Conservation (phyloP, 2,329 filamentous ascomycete species). For the Aspergillus sp. region DNA sequence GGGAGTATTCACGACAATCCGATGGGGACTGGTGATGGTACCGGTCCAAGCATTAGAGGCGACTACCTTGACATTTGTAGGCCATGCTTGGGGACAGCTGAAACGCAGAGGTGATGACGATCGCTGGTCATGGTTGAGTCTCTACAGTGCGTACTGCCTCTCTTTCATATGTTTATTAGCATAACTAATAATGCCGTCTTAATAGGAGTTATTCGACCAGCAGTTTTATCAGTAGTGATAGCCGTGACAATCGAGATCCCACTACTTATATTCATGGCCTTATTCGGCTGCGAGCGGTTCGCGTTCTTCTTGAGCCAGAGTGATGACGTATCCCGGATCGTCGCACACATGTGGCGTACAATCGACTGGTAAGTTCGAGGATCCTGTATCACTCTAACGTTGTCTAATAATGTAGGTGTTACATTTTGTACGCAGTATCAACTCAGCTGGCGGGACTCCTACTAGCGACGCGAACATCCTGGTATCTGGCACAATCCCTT, state of each 20-base stretch:
- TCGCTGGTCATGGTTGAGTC: constrained; percentile 17
- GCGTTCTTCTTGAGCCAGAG: constrained; percentile 62
- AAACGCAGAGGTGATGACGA: neutral
- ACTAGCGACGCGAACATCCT: constrained; percentile 62
- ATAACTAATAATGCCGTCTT: neutral
- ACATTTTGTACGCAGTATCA: constrained; percentile 66
- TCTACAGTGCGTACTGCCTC: neutral
- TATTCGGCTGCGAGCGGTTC: constrained; percentile 60
- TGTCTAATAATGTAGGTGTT: constrained; percentile 51
- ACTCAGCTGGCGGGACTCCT: constrained; percentile 65
- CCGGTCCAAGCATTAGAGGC: constrained; percentile 67
- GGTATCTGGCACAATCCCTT: constrained; percentile 69
- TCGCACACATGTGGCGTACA: constrained; percentile 63
- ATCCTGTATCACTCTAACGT: neutral
- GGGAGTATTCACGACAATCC: constrained; percentile 72
- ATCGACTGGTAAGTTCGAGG: constrained; percentile 15
- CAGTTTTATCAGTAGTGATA: constrained; percentile 53
- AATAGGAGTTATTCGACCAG: constrained; percentile 51
- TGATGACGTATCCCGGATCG: constrained; percentile 58
- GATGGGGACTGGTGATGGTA: constrained; percentile 74
- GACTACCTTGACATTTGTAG: constrained; percentile 64
- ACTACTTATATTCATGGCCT: constrained; percentile 61
- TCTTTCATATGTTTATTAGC: neutral
- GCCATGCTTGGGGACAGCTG: constrained; percentile 64
- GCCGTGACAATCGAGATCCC: constrained; percentile 53